phyloP scores from a whole-genome alignment of 2,329 filamentous ascomycete species.

The Verticillium albo-atrum region DNA sequence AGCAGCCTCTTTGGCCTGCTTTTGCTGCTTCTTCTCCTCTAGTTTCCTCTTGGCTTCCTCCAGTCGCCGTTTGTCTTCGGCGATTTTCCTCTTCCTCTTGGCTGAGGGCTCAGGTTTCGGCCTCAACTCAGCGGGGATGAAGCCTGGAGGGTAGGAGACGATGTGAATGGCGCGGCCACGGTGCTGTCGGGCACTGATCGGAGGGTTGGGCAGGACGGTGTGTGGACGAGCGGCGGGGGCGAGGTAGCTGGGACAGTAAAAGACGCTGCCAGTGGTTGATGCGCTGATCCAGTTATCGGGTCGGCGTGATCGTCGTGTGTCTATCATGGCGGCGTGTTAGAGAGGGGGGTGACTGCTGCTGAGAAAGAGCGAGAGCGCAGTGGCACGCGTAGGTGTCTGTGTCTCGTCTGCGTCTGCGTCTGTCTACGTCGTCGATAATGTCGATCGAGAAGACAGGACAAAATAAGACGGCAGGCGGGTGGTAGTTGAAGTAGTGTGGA shows the following conservation, averaged over 20 bases:
- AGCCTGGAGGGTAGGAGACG: conserved; percentile 35
- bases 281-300: conserved; percentile 13
- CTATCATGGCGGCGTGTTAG: conserved; percentile 12
- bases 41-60: background rate
- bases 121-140: conserved; percentile 40
- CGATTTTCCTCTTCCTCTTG: conserved; percentile 6
- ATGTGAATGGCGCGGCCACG: conserved; percentile 38
- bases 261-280: conserved; percentile 18
- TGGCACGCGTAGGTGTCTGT: background rate
- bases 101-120: conserved; percentile 29
- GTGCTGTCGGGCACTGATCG: conserved; percentile 32
- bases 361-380: background rate
- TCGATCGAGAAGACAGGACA: background rate
- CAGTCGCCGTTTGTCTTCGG: background rate
- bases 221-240: conserved; percentile 9
- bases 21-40: conserved; percentile 19
- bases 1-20: background rate
- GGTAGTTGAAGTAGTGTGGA: background rate
- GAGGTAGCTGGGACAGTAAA: conserved; percentile 19
- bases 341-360: background rate
- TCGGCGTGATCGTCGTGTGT: conserved; percentile 10
- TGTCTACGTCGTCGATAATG: background rate
- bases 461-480: background rate
- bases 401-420: background rate
- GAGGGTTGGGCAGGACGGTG: conserved; percentile 25